phyloP scores from a whole-genome alignment of 208 protist genomes.

The Balamuthia mandrillaris region DNA sequence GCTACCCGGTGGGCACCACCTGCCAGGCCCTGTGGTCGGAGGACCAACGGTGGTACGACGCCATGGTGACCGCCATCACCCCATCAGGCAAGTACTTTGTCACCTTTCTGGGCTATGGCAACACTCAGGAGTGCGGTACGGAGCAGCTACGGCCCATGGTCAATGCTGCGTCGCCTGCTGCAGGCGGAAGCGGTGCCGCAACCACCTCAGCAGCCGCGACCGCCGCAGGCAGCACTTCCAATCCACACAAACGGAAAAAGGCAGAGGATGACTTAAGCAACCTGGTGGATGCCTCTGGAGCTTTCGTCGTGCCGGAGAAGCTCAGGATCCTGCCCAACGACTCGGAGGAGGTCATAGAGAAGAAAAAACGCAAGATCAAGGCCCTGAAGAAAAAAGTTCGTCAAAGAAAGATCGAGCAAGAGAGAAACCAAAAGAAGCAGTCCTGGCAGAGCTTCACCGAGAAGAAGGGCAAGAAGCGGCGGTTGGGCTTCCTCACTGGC shows the following conservation, averaged over 20 bases:
- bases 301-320: constrained; percentile 8
- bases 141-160: no score
- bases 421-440: neutral
- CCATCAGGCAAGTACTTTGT: neutral
- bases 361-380: constrained; percentile 41
- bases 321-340: constrained; percentile 6
- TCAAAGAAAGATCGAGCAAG: neutral
- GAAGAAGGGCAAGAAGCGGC: constrained; percentile 27
- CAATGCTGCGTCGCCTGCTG: no score
- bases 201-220: no score
- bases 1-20: neutral
- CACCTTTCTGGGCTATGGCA: constrained; percentile 23
- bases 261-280: no score
- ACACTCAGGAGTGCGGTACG: constrained; percentile 6
- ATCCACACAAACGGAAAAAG: no score
- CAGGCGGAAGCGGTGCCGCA: no score
- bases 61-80: neutral
- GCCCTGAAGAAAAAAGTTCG: constrained; percentile 19
- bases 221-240: no score
- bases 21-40: neutral
- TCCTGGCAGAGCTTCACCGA: constrained; percentile 36
- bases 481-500: constrained; percentile 20
- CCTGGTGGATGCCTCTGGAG: neutral
- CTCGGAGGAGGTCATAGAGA: neutral
- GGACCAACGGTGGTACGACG: neutral